These are phyloP conservation scores for Boletus smithii DNA, from an alignment of 1,284 basidiomycete species.

Conservation along the genomic window DNA sequence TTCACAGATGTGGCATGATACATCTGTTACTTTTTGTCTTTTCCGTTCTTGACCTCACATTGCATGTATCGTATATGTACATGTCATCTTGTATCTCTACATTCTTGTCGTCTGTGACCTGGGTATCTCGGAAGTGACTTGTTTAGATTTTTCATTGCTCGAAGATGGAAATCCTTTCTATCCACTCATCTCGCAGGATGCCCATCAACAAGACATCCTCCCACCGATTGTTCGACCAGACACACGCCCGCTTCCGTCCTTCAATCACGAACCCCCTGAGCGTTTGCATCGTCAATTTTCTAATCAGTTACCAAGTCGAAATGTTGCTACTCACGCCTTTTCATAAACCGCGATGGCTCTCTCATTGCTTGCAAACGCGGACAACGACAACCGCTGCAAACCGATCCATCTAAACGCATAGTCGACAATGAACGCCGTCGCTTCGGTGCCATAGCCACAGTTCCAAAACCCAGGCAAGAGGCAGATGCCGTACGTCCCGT, in stretches of 20 bases:
- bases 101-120: neutral
- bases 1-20: conserved; percentile 33
- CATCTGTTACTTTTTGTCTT: neutral
- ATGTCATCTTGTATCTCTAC: conserved; percentile 9
- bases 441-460: conserved; percentile 37
- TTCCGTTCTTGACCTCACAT: neutral
- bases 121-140: conserved; percentile 7
- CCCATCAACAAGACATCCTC: conserved; percentile 32
- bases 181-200: conserved; percentile 33
- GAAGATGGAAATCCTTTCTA: conserved; percentile 22
- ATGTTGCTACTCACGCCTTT: conserved; percentile 30
- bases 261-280: conserved; percentile 31
- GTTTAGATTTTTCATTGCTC: conserved; percentile 16
- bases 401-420: conserved; percentile 34
- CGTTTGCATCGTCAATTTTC: neutral
- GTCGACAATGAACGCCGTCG: conserved; percentile 32
- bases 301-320: neutral
- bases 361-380: conserved; percentile 30
- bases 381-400: conserved; percentile 35
- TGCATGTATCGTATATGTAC: neutral
- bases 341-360: conserved; percentile 34
- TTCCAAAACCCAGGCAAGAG: conserved; percentile 33
- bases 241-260: conserved; percentile 30
- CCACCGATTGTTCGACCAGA: conserved; percentile 31
- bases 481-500: conserved; percentile 34